Percentiles rank a stretch among this genome's conserved stretches.
phyloP scores from a whole-genome alignment of 257 asterid genomes.

The Solanum chaucha region DNA sequence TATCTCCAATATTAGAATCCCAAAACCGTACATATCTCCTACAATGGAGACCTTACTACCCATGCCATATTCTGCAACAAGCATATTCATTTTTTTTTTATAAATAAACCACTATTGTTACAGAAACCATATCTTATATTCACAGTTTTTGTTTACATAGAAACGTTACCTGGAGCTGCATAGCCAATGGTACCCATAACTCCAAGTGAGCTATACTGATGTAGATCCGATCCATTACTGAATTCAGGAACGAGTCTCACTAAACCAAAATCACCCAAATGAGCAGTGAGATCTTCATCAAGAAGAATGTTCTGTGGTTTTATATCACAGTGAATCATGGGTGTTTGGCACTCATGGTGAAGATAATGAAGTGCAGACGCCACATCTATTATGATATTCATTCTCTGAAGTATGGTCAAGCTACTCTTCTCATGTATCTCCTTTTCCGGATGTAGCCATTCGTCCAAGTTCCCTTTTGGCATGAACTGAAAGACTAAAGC shows the following conservation, averaged over 20 bases:
- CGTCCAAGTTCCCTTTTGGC: constrained; percentile 40
- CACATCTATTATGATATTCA: constrained; percentile 27
- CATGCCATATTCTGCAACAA: constrained; percentile 27
- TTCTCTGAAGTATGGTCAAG: constrained; percentile 24
- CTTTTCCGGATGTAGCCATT: constrained; percentile 34
- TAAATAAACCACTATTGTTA: not conserved
- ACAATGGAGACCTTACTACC: constrained; percentile 8
- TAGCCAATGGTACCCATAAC: constrained; percentile 40
- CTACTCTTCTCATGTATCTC: not conserved
- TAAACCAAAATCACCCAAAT: not conserved
- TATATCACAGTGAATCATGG: constrained; percentile 36
- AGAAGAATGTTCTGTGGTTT: constrained; percentile 48
- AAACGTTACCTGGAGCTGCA: constrained; percentile 36
- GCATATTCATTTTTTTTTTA: no score
- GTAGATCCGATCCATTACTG: not conserved
- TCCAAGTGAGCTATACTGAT: constrained; percentile 26
- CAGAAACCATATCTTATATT: not conserved
- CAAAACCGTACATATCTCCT: not conserved
- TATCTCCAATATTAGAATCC: not conserved
- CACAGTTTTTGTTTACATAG: not conserved
- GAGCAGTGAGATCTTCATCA: not conserved
- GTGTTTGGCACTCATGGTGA: constrained; percentile 26
- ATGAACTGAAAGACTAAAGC: constrained; percentile 33
- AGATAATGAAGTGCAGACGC: constrained; percentile 42
- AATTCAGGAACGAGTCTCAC: not conserved